Conservation (phyloP, 2,329 filamentous ascomycete species). For the Elsinoe arachidis region DNA sequence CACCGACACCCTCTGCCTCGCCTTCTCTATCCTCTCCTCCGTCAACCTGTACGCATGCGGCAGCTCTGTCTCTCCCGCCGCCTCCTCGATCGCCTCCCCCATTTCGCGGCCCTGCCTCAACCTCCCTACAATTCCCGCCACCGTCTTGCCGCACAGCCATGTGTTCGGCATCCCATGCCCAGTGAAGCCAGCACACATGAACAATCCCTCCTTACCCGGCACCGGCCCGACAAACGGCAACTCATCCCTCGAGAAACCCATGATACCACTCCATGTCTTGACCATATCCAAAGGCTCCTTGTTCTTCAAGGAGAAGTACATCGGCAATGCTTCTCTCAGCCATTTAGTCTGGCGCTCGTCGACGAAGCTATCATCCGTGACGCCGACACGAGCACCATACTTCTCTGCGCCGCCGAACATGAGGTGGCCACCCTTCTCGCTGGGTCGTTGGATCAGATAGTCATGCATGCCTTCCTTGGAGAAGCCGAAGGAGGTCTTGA, state of each 20-base stretch:
- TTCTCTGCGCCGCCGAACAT: slow-evolving; percentile 64
- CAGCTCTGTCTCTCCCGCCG: slow-evolving; percentile 19
- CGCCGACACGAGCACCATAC: slow-evolving; percentile 47
- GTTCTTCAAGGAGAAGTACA: slow-evolving; percentile 28
- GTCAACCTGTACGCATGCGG: slow-evolving; percentile 24
- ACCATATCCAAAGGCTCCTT: slow-evolving; percentile 25
- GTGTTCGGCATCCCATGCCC: slow-evolving; percentile 69
- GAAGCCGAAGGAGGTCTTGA: slow-evolving; percentile 58
- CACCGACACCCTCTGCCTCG: slow-evolving; percentile 20
- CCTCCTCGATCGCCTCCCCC: slow-evolving; percentile 16
- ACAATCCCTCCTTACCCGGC: slow-evolving; percentile 35
- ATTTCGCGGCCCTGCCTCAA: slow-evolving; percentile 19
- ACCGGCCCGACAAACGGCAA: slow-evolving; percentile 63
- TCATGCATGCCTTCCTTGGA: slow-evolving; percentile 54
- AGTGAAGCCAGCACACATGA: slow-evolving; percentile 35
- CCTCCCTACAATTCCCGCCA: slow-evolving; percentile 50
- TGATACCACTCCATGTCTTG: slow-evolving; percentile 65
- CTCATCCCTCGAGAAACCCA: slow-evolving; percentile 63
- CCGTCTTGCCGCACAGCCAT: slow-evolving; percentile 56
- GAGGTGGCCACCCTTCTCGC: slow-evolving; percentile 44
- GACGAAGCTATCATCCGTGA: slow-evolving; percentile 51
- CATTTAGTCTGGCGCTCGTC: slow-evolving; percentile 49
- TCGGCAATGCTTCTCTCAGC: slow-evolving; percentile 40
- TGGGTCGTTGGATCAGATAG: slow-evolving; percentile 64
- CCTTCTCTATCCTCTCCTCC: slow-evolving; percentile 21